Evolutionary conservation across 2,329 filamentous ascomycete species (phyloP).

Genomic region (Paracoccidioides brasiliensis): DNA sequence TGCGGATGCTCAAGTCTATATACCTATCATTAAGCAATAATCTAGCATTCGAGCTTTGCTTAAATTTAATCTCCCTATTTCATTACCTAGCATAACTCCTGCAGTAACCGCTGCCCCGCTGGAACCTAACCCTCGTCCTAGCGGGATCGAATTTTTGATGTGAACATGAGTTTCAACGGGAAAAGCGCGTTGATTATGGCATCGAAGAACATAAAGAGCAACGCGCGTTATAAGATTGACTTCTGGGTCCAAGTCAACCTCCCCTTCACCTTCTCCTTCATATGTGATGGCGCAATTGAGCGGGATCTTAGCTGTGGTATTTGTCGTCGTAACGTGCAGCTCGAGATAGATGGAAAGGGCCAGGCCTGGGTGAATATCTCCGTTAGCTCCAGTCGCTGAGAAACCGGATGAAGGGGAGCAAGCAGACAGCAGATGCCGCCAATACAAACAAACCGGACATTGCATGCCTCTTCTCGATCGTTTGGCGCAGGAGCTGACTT

Average conservation of each 20-base stretch:
- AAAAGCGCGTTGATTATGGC: conserved; percentile 75
- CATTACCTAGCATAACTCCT: conserved; percentile 83
- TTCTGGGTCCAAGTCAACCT: conserved; percentile 72
- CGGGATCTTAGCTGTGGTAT: conserved; percentile 42
- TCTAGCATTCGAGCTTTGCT: conserved; percentile 76
- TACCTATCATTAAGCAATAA: conserved; percentile 93
- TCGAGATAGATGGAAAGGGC: conserved; percentile 91
- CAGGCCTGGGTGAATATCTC: conserved; percentile 43
- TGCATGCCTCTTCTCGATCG: background rate
- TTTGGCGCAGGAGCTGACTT: background rate
- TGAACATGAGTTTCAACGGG: conserved; percentile 80
- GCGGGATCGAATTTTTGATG: conserved; percentile 87
- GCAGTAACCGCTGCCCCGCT: conserved; percentile 92
- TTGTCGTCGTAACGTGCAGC: conserved; percentile 62
- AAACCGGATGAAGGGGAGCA: background rate
- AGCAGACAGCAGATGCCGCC: background rate
- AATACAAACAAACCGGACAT: background rate
- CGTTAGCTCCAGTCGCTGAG: background rate
- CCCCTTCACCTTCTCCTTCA: conserved; percentile 59
- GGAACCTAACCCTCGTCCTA: conserved; percentile 85
- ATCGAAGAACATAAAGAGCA: conserved; percentile 86
- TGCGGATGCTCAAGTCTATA: conserved; percentile 12
- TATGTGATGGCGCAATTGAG: conserved; percentile 87
- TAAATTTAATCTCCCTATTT: conserved; percentile 67
- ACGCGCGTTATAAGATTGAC: conserved; percentile 88